Evolutionary conservation across 805 yeast species (phyloP), one percentile per base, ranked within the genome.

Genomic region (Nakazawaea sp.): DNA sequence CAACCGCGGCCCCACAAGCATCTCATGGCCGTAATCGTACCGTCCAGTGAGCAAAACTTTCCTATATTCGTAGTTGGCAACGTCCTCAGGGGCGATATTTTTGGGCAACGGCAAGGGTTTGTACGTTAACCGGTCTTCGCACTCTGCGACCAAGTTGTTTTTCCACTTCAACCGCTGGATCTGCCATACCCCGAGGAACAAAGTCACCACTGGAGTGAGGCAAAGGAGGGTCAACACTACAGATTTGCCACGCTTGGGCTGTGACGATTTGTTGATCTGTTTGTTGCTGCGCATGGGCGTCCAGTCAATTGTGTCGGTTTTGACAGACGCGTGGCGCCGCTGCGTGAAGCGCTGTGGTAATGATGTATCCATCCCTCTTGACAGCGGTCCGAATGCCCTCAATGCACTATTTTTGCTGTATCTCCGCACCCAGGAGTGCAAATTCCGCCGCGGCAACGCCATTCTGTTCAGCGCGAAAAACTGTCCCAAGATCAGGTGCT

Each of bases 141-240:
- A 79, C 16, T 73, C 71, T 3, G 94, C 81, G 43, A 92, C 82
- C 43, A 92, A 66, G 43, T 79, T 74, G 18, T 78, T 82, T 56
- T 92, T 92, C 98, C 98, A 92, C 43, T 74, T 68, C 34, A 92
- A 62, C 45, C 98, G 68, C 48, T 75, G 66, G 32, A 85, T 77
- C 62, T 92, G 98, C 98, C 98, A 92, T 39, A 88, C 73, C 2
- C 97, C 98, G 30, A 92, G 62, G 32, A 78, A 80, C 54, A 90
- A 84, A 9, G 96, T 76, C 2, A 88, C 69, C 1, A 88, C 68
- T 0, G 98, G 98, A 81, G 94, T 90, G 16, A 90, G 74, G 20
- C 78, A 69, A 30, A 75, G 47, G 15, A 75, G 48, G 0, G 50
- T 55, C 33, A 61, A 49, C 9, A 61, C 56, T 8, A 59, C 51